Evolutionary conservation across 140 eudicot species (phyloP).

Genomic region (Senecio squalidus): DNA sequence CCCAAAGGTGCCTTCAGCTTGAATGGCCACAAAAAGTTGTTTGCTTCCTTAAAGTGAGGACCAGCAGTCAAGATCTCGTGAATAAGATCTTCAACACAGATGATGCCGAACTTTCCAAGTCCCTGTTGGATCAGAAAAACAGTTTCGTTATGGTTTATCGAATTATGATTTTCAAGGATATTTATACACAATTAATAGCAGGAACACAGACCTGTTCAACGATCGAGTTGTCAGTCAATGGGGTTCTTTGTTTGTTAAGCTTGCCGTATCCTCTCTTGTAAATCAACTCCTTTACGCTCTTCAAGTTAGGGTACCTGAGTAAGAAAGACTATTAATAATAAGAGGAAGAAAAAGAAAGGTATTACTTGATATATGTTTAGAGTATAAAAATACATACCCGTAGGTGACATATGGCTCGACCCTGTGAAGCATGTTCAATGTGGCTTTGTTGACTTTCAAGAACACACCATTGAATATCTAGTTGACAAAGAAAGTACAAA

Average conservation of each 20-base stretch:
- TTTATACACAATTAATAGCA: too few species aligned
- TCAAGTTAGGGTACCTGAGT: conserved; percentile 72
- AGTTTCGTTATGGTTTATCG: not conserved
- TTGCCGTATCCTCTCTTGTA: conserved; percentile 89
- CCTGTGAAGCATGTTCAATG: conserved; percentile 79
- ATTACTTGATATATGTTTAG: not conserved
- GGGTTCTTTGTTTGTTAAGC: conserved; percentile 67
- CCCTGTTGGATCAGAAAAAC: conserved; percentile 25
- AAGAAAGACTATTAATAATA: not conserved
- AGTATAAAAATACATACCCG: conserved; percentile 40
- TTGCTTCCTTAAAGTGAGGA: conserved; percentile 85
- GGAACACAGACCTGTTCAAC: conserved; percentile 57
- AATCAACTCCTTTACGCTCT: conserved; percentile 76
- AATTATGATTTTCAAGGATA: too few species aligned
- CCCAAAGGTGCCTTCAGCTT: conserved; percentile 83
- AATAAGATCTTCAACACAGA: conserved; percentile 73
- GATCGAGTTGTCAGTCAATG: conserved; percentile 76
- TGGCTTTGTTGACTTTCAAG: conserved; percentile 79
- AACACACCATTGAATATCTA: conserved; percentile 92
- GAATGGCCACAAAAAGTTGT: conserved; percentile 88
- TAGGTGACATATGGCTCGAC: conserved; percentile 88
- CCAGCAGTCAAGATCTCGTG: conserved; percentile 87
- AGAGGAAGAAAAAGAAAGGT: not conserved
- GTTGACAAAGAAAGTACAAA: not conserved
- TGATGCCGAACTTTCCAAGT: conserved; percentile 64